A percentile compares a stretch with the other conserved stretches of the same genome.
Conservation (phyloP, 345 rosid genomes). For the Brassica incana region DNA sequence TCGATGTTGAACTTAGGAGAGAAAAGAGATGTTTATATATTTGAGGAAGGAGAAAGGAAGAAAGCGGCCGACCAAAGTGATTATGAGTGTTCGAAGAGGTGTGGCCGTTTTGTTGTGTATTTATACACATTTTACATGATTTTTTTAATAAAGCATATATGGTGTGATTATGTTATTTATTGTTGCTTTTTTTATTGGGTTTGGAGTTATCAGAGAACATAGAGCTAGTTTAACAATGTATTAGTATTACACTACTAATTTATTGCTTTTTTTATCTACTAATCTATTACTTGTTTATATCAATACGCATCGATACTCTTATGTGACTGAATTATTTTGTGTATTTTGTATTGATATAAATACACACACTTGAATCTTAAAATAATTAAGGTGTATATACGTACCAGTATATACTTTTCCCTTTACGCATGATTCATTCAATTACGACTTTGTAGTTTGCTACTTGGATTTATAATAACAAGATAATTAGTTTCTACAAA, state of each 20-base stretch:
- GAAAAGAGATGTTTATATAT: slow-evolving; percentile 7
- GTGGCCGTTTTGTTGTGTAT: slow-evolving; percentile 53
- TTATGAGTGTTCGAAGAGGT: slow-evolving; percentile 59
- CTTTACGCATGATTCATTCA: not conserved
- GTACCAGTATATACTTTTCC: not conserved
- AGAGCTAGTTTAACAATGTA: slow-evolving; percentile 7
- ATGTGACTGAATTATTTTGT: slow-evolving; percentile 1
- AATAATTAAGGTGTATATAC: not conserved
- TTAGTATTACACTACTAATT: not conserved
- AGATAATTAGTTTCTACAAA: not conserved
- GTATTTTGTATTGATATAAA: not conserved
- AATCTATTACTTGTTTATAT: not conserved
- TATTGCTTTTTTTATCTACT: not conserved
- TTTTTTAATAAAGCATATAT: not conserved
- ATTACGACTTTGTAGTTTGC: slow-evolving; percentile 19
- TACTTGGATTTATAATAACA: not conserved
- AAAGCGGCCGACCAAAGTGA: slow-evolving; percentile 69
- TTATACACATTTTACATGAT: slow-evolving; percentile 30
- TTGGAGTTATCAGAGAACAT: not conserved
- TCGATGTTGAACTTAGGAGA: not conserved
- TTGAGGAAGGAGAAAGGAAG: slow-evolving; percentile 14
- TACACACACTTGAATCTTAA: not conserved
- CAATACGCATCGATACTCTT: not conserved
- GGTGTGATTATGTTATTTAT: slow-evolving; percentile 21
- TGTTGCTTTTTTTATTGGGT: not conserved